Base-by-base conservation (phyloP, 805 yeast genomes). In the Candida maltosa region DNA sequence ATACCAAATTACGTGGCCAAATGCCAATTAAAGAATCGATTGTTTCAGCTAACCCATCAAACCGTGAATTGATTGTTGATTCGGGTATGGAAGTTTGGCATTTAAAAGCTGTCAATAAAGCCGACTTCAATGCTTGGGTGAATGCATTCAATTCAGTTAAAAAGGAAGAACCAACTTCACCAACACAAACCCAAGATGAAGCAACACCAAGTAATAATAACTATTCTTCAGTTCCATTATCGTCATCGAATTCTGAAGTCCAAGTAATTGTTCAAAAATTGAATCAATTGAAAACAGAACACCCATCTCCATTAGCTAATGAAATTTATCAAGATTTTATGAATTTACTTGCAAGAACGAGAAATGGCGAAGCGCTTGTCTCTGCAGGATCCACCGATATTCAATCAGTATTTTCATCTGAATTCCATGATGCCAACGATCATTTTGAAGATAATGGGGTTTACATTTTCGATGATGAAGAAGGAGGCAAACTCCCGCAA, bases 11-110 rank as follows among this genome's bases (percentile, higher is more conserved):
- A 31, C 73, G 97, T 38, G 98, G 98, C 38, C 88, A 87, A 51
- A 87, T 93, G 87, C 94, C 91, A 24, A 78, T 93, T 32, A 78
- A 75, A 35, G 73, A 83, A 31, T 80, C 95, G 3, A 84, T 84
- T n/a, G 79, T 93, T 2, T 76, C 89, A 38, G 95, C 95, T 0
- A 82, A 82, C 48, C 69, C 76, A 17, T 74, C 75, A 38, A 75
- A 77, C 16, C 62, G 76, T 35, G 82, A 85, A 49, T 79, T 93
- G 28, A 79, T 83, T 30, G 74, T 93, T 39, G 97, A 93, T 56
- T 87, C 97, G 0, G 97, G 97, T 2, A 80, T 91, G 78, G 97
- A 91, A 55, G 80, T 85, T 7, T 91, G 97, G 97, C 79, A 78
- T 25, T 66, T 91, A 41, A 86, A 84, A 48, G 85, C 97, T 0